Base-by-base conservation (phyloP, 176 grass and related monocot species). In the Juncus inflexus region DNA sequence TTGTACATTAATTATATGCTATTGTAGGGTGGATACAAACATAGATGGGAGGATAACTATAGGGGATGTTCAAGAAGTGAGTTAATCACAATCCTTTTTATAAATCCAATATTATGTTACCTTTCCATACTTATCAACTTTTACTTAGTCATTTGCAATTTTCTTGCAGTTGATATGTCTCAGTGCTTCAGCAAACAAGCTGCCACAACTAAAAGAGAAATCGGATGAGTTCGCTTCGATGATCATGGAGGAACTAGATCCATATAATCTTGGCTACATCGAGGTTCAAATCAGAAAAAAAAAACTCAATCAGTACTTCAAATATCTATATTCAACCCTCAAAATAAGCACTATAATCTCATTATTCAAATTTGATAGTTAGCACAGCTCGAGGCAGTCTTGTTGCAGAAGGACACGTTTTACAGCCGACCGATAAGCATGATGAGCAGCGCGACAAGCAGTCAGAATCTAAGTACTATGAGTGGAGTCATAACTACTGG, bases 191-290 rank as follows among this genome's bases (percentile, higher is more conserved):
- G 81, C 76, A 12, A 84, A 84, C 69, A 78, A 79, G n/a, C 64
- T 84, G 2, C 69, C 76, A 39, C 78, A 79, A 35, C 65, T 84
- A 50, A 68, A 84, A 14, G 81, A 79, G 12, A 74, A 77, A 52
- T 67, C 81, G 7, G 74, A 83, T 37, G 81, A 83, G 62, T 83
- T 78, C 40, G 64, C 81, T 1, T 55, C 61, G 3, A 75, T 84
- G 36, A 84, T 84, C 40, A 84, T 84, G 81, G 81, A 84, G 55
- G 81, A 84, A 79, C 11, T 84, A 47, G 81, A 84, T 57, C 81
- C 81, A 13, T 66, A 79, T 40, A 59, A 49, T 40, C 76, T 84
- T 8, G 81, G 81, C 63, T 84, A 84, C 56, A 70, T 84, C 37
- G 81, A 84, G 81, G 81, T 62, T 70, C 3, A 2, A 15, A n/a